Conservation (phyloP, 148 eudicot genomes). For the Polygonum aviculare region DNA sequence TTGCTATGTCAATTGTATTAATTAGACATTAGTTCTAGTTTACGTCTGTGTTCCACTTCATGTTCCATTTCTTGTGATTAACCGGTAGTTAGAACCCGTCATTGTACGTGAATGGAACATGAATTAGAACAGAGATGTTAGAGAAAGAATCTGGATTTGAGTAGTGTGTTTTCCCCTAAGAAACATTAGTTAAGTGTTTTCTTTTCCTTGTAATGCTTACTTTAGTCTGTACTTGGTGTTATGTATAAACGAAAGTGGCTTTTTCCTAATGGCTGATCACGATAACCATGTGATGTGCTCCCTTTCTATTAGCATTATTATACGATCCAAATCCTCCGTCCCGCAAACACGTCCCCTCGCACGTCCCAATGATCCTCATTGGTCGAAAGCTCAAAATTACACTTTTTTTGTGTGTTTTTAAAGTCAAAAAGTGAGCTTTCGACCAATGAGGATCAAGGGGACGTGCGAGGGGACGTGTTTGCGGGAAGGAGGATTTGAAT, state of each 20-base stretch:
- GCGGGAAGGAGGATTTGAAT: no score
- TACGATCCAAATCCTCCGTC: no score
- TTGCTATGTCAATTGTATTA: background rate
- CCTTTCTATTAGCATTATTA: no score
- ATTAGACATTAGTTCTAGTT: background rate
- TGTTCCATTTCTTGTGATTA: background rate
- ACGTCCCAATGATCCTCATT: no score
- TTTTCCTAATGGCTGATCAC: background rate
- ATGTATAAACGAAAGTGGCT: background rate
- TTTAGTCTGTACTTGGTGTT: background rate
- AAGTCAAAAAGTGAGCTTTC: no score
- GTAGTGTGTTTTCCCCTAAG: background rate
- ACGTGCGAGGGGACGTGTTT: no score
- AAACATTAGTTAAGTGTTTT: background rate
- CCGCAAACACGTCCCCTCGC: no score
- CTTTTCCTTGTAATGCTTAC: background rate
- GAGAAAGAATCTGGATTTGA: background rate
- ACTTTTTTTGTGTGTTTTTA: no score
- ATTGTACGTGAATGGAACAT: background rate
- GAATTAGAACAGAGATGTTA: background rate
- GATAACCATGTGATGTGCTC: background rate
- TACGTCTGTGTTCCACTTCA: background rate
- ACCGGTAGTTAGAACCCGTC: background rate
- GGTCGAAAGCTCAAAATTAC: no score
- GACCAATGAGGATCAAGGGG: no score